Evolutionary conservation across 2,329 filamentous ascomycete species (phyloP).

Genomic region (Fusarium sp.): DNA sequence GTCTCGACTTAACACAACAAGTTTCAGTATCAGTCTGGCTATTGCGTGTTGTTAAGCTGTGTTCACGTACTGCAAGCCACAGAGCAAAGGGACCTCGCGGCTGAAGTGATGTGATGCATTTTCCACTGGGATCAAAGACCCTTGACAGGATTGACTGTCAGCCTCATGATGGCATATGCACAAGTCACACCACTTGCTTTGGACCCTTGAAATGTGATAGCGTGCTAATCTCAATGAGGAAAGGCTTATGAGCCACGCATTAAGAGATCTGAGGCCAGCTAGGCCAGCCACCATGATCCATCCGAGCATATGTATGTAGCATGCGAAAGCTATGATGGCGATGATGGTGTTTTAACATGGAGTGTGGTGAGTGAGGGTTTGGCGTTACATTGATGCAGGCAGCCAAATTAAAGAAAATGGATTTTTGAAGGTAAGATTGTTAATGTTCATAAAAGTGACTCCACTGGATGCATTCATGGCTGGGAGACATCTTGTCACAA

Average conservation of each 20-base stretch:
- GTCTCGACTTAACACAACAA: neutral
- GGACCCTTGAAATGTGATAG: conserved; percentile 25
- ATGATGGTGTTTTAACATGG: conserved; percentile 16
- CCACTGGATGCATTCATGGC: neutral
- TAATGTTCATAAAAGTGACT: neutral
- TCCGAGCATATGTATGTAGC: conserved; percentile 9
- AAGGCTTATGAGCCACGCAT: conserved; percentile 36
- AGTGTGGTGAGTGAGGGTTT: conserved; percentile 8
- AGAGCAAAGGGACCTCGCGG: neutral
- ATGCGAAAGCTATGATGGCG: conserved; percentile 1
- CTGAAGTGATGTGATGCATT: neutral
- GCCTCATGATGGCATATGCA: conserved; percentile 40
- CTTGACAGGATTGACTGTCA: conserved; percentile 28
- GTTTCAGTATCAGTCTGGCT: neutral
- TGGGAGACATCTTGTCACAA: conserved; percentile 3
- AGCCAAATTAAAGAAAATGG: neutral
- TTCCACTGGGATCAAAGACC: conserved; percentile 8
- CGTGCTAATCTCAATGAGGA: conserved; percentile 36
- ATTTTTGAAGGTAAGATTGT: neutral
- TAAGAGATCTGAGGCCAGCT: conserved; percentile 39
- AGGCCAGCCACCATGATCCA: conserved; percentile 32
- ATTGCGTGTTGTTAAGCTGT: neutral
- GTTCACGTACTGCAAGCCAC: neutral
- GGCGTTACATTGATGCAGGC: conserved; percentile 25
- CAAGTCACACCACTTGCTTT: conserved; percentile 38